These are phyloP conservation scores for Xerocomellus chrysenteron DNA, from an alignment of 768 basidiomycete species.

Conservation along the genomic window DNA sequence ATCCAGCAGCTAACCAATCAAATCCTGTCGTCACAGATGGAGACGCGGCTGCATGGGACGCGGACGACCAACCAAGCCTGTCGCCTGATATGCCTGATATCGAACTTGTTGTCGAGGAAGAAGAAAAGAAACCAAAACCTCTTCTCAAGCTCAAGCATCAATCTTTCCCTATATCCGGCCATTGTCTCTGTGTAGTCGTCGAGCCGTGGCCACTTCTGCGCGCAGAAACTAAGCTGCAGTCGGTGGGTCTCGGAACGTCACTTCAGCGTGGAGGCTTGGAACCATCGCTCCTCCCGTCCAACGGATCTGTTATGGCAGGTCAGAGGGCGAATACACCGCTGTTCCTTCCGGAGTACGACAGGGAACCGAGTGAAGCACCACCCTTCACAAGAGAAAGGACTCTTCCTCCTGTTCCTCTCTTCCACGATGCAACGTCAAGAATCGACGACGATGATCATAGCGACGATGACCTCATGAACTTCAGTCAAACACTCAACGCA, in stretches of 20 bases:
- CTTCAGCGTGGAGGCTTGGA: constrained; percentile 23
- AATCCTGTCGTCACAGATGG: background rate
- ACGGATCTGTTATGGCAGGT: constrained; percentile 12
- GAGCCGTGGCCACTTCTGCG: constrained; percentile 73
- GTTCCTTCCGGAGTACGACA: constrained; percentile 66
- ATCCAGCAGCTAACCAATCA: background rate
- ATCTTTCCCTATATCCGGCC: constrained; percentile 68
- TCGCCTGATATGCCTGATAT: constrained; percentile 18
- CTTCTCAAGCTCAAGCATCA: constrained; percentile 62
- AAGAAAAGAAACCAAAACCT: constrained; percentile 74
- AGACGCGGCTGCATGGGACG: background rate
- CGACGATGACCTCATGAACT: constrained; percentile 63
- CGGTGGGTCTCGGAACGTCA: constrained; percentile 32
- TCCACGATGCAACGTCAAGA: constrained; percentile 35
- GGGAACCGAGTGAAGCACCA: constrained; percentile 40
- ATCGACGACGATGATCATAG: constrained; percentile 36
- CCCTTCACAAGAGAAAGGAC: constrained; percentile 28
- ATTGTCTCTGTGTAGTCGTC: constrained; percentile 78
- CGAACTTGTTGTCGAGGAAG: constrained; percentile 51
- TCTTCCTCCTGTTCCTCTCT: constrained; percentile 43
- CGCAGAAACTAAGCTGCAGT: constrained; percentile 31
- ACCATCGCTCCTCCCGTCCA: constrained; percentile 25
- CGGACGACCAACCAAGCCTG: background rate
- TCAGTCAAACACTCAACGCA: constrained; percentile 69
- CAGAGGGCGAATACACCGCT: constrained; percentile 59